Base-by-base conservation (phyloP, 257 asterid species). In the Ajuga chamaepitys region DNA sequence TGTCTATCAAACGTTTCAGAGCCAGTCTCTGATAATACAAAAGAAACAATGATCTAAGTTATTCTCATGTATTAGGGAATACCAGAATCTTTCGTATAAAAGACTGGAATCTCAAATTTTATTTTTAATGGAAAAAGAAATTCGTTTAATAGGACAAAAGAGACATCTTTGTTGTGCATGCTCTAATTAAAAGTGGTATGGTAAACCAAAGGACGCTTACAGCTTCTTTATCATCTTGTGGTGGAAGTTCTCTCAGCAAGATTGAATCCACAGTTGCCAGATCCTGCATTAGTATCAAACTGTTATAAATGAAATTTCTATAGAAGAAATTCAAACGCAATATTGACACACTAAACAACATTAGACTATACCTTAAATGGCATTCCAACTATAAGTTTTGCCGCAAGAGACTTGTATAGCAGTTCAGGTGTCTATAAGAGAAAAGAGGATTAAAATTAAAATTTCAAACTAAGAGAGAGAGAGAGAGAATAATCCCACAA, bases 211-310 rank as follows among this genome's bases (percentile, higher is more conserved):
- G 17, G 63, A 64, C 71, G 73, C 89, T 86, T 84, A 94, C 99
- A 40, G 99, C 85, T 72, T 85, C 89, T 77, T 76, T 88, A 68
- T 90, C 96, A 47, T 88, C 91, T 66, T 64, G 82, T 17, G 88
- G 67, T 64, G 99, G 99, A 77, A 94, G 96, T 72, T 94, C 95
- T 73, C 99, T 85, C 67, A 94, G 55, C 70, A 94, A 78, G 81
- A 94, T 85, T 10, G 99, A 88, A 83, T 94, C 99, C 58, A 90
- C 98, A 52, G 99, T 94, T 50, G 99, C 98, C 70, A 94, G 79
- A 81, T 94, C 99, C 97, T 92, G 78, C 48, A 73, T 38, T 51
- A 64, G 50, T 18, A 51, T 25, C 48, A 30, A 53, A 50, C 38
- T 72, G 74, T 32, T 50, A 63, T 75, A 41, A 17, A 56, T 37